Base-by-base conservation (phyloP, 2,329 filamentous ascomycete species). In the Aphanocladium album region DNA sequence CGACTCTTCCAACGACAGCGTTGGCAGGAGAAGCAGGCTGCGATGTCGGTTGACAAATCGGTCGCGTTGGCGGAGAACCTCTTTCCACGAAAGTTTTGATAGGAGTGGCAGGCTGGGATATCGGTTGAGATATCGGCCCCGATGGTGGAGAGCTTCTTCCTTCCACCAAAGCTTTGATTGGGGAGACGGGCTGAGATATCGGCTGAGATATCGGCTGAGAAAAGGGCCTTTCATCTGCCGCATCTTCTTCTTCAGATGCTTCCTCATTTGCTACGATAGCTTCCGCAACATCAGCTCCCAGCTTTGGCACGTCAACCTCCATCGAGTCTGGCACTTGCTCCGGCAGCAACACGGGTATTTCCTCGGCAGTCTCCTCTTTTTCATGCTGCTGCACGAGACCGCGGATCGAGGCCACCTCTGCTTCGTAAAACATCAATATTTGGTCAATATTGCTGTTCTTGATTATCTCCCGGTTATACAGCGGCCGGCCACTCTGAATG, bases 381-480 rank as follows among this genome's bases (percentile, higher is more conserved):
- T 21, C 35, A 30, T 50, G 23, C 19, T 46, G 37, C 27, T 11
- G 16, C 17, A 47, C 30, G 8, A 30, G 27, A 47, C 3, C 37
- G 27, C 57, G 57, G 19, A 54, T 54, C 23, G 21, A 12, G 9
- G 64, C 65, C 6, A 72, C 71, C 51, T 76, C 69, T 2, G 71
- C 64, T 0, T 71, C 67, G 35, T 78, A 78, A 3, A 64, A 65
- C 1, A 66, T 63, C 12, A 76, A 64, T 6, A 78, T 71, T 12
- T 65, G 64, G 1, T 69, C 65, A 5, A 80, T 62, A 46, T 74
- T 78, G 12, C 65, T 61, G 33, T 67, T 71, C 3, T 68, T 73
- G 11, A 81, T 68, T 27, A 78, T 62, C 53, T 70, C 68, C 17
- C 64, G 63, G 7, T 59, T 67, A 64, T 70, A 79, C 0, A 69